A percentile compares a stretch with the other conserved stretches of the same genome.
phyloP scores from a whole-genome alignment of 2,329 filamentous ascomycete species.

The Colletotrichum eremochloae region DNA sequence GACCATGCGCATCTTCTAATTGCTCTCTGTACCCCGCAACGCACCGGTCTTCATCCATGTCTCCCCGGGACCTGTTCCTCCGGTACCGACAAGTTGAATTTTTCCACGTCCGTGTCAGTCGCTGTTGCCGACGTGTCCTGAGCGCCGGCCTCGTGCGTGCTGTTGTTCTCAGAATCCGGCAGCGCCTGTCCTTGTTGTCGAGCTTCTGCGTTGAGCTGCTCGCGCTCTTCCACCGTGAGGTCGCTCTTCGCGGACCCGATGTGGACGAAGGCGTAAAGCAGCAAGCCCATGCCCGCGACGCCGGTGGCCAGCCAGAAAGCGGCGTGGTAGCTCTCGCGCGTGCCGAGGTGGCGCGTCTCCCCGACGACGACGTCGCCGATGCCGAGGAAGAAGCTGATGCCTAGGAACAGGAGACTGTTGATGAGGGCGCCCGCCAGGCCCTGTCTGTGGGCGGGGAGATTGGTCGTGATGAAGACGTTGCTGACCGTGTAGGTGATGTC shows the following conservation, averaged over 20 bases:
- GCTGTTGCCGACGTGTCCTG: constrained; percentile 19
- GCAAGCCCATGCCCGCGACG: constrained; percentile 63
- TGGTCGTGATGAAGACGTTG: constrained; percentile 83
- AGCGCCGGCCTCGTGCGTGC: background rate
- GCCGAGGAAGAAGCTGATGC: constrained; percentile 79
- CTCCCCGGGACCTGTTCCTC: constrained; percentile 19
- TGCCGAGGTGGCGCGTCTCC: constrained; percentile 59
- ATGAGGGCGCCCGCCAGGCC: constrained; percentile 79
- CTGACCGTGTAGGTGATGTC: constrained; percentile 82
- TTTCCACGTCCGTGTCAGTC: constrained; percentile 33
- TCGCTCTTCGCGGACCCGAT: constrained; percentile 44
- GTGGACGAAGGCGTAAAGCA: constrained; percentile 67
- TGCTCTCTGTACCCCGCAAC: constrained; percentile 4
- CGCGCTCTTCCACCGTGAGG: constrained; percentile 43
- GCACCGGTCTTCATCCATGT: background rate
- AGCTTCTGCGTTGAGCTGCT: constrained; percentile 39
- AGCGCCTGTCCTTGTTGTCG: background rate
- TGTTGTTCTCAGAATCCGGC: background rate
- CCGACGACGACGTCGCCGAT: constrained; percentile 75
- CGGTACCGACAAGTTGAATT: background rate
- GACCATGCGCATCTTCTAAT: background rate
- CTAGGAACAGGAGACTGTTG: constrained; percentile 78
- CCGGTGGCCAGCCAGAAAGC: constrained; percentile 77
- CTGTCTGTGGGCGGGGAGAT: constrained; percentile 74
- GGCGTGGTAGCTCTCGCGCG: constrained; percentile 69